These are phyloP conservation scores for Penicillium mononematosum DNA, from an alignment of 495 filamentous ascomycete genomes.

Conservation along the genomic window DNA sequence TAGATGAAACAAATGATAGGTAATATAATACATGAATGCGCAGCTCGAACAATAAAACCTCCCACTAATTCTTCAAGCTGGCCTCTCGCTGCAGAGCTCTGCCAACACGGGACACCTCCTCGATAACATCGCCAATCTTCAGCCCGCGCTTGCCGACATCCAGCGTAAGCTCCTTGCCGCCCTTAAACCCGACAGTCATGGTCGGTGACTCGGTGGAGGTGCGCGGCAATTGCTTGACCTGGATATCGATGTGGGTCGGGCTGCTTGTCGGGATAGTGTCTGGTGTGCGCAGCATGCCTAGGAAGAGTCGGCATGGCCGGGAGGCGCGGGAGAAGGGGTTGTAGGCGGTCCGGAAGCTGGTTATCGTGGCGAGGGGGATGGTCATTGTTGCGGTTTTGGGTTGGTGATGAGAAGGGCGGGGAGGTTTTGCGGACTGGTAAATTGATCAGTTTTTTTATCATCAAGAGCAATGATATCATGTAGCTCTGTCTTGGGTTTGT, in stretches of 20 bases:
- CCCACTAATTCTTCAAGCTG: conserved; percentile 55
- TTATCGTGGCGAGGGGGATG: conserved; percentile 61
- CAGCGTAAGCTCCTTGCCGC: conserved; percentile 46
- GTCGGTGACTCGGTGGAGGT: conserved; percentile 52
- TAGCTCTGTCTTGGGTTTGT: neutral
- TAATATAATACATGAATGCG: conserved; percentile 34
- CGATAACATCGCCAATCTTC: conserved; percentile 80
- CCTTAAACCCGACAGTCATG: conserved; percentile 67
- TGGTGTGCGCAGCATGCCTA: conserved; percentile 67
- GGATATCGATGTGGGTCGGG: conserved; percentile 73
- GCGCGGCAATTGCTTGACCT: conserved; percentile 64
- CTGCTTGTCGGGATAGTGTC: conserved; percentile 69
- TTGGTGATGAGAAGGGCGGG: neutral
- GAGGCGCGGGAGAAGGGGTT: conserved; percentile 81
- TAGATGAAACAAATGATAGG: conserved; percentile 12
- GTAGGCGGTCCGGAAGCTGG: conserved; percentile 78
- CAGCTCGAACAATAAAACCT: conserved; percentile 22
- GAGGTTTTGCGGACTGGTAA: neutral
- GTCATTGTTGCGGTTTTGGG: conserved; percentile 65
- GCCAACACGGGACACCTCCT: conserved; percentile 89
- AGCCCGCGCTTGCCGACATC: conserved; percentile 85
- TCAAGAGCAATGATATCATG: neutral
- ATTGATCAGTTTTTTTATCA: neutral
- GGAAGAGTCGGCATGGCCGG: conserved; percentile 81
- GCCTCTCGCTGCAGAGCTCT: conserved; percentile 74